Evolutionary conservation across 2,329 filamentous ascomycete species (phyloP), one percentile per base, ranked within the genome.

Genomic region (Fusarium palustre): DNA sequence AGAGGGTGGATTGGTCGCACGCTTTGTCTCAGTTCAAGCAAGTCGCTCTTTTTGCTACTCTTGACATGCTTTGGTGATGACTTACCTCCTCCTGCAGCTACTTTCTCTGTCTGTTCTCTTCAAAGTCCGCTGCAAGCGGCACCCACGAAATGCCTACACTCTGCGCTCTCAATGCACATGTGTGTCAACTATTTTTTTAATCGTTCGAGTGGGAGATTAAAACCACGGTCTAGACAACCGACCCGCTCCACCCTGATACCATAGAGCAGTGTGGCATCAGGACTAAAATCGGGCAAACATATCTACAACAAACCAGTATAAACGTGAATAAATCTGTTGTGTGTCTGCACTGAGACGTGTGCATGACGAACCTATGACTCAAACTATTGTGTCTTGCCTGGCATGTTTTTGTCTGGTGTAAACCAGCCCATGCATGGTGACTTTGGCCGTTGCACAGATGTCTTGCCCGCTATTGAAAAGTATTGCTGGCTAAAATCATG

Each of bases 231-330:
- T 88, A 88, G 87, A 89, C 87, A 89, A 86, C 87, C 87, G 77
- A 86, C 87, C 86, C 84, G 81, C 84, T 89, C 87, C 87, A 89
- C 87, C 87, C 87, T 87, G 86, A 81, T 85, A 82, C 80, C 83
- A 86, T 84, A 81, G 83, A 85, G 70, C 61, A 71, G 82, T 88
- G 85, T 85, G 85, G 79, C 80, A 83, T 82, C 83, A 82, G 87
- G 87, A 89, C 87, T 89, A 89, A 84, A 84, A 84, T 82, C 83
- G 85, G 86, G 86, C 86, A 85, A 76, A 89, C 73, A 66, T 63
- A 25, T 42, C 42, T 47, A 33, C 28, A 63, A 28, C 25, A n/a
- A 20, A 41, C 6, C 16, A 41, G 9, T 22, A 7, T 38, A 36
- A n/a, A 30, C 7, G 43, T 62, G 59, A 61, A 46, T 38, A 25